Conservation (phyloP, 768 basidiomycete genomes). For the Kwoniella europaea region DNA sequence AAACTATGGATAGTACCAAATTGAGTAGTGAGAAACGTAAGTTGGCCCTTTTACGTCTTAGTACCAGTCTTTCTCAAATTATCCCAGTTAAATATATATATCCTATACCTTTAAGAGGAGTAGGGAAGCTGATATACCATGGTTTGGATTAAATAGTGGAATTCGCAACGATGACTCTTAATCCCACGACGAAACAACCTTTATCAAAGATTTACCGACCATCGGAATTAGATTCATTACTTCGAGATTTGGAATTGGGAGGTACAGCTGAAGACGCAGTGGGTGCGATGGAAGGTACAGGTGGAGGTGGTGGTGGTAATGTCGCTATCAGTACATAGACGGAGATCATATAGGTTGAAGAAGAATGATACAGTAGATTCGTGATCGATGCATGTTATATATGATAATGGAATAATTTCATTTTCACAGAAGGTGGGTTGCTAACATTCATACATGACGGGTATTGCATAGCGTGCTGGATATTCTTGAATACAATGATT, state of each 20-base stretch:
- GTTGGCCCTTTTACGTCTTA: slow-evolving; percentile 53
- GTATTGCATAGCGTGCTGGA: neutral
- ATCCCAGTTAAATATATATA: too few relatives aligned
- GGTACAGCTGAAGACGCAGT: slow-evolving; percentile 73
- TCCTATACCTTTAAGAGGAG: too few relatives aligned
- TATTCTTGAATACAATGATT: neutral
- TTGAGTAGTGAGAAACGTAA: slow-evolving; percentile 92
- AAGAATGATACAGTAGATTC: neutral
- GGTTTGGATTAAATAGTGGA: slow-evolving; percentile 68
- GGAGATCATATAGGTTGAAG: neutral
- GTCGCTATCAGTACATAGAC: slow-evolving; percentile 52
- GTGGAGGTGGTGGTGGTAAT: slow-evolving; percentile 56
- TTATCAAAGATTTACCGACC: slow-evolving; percentile 91
- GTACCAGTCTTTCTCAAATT: neutral
- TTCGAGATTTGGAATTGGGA: slow-evolving; percentile 76
- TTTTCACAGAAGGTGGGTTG: too few relatives aligned
- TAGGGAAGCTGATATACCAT: too few relatives aligned
- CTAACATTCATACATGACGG: neutral
- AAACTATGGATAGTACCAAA: slow-evolving; percentile 99
- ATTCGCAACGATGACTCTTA: slow-evolving; percentile 89
- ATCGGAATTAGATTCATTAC: slow-evolving; percentile 81
- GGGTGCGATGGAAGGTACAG: slow-evolving; percentile 53
- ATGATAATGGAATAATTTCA: neutral
- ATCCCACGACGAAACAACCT: slow-evolving; percentile 74
- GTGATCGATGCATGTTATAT: slow-evolving; percentile 4